A percentile compares a stretch with the other conserved stretches of the same genome.
phyloP scores from a whole-genome alignment of 139 green algal genomes.

The Diplosphaera chodatii region DNA sequence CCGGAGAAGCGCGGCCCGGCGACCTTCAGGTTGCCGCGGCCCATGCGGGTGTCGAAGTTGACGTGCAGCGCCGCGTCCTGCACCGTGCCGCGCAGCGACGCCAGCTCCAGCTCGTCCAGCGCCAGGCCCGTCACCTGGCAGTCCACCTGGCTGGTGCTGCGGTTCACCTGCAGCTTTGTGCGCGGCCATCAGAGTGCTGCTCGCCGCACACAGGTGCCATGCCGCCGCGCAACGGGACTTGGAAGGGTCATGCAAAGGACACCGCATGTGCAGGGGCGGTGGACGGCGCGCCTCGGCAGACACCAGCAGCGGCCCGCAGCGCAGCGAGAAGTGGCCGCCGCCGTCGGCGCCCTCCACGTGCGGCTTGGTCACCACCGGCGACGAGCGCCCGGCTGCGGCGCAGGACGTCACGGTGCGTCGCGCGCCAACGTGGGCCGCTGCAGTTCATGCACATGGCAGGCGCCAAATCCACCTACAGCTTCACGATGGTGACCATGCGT shows the following conservation, averaged over 20 bases:
- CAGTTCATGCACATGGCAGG: too few relatives aligned
- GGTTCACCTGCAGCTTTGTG: conserved; percentile 17
- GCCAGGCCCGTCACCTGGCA: conserved; percentile 43
- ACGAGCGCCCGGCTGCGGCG: neutral
- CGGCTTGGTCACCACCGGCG: neutral
- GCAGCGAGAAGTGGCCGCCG: conserved; percentile 37
- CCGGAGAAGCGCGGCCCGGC: conserved; percentile 57
- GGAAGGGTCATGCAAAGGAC: too few relatives aligned
- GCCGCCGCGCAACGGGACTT: too few relatives aligned
- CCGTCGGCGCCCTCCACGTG: neutral
- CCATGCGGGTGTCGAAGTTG: conserved; percentile 54
- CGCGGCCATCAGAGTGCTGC: too few relatives aligned
- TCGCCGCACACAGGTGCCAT: too few relatives aligned
- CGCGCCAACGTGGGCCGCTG: too few relatives aligned
- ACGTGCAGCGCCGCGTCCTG: conserved; percentile 51
- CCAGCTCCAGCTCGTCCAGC: conserved; percentile 86
- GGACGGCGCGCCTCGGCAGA: conserved; percentile 15
- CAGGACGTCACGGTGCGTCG: too few relatives aligned
- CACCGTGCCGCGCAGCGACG: conserved; percentile 68
- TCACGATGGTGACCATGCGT: too few relatives aligned
- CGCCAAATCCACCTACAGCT: too few relatives aligned
- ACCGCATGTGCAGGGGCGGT: too few relatives aligned
- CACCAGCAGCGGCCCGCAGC: conserved; percentile 38
- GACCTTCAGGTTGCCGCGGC: conserved; percentile 45
- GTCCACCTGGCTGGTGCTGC: conserved; percentile 19